A percentile compares a stretch with the other conserved stretches of the same genome.
Evolutionary conservation across 108 stramenopile genomes (phyloP).

Genomic region (Fragilaria radians): DNA sequence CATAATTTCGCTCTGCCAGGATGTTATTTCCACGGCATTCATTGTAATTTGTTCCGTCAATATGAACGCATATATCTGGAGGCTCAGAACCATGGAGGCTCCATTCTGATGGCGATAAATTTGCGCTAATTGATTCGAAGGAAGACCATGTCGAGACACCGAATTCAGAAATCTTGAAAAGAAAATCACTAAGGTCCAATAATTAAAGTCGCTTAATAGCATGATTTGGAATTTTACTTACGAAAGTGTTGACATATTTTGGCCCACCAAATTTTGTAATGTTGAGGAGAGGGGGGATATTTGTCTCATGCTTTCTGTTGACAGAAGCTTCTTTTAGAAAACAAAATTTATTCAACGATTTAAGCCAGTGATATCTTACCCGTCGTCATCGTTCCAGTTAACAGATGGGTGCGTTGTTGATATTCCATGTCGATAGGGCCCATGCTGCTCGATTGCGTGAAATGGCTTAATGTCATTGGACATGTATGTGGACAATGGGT

Average conservation of each 20-base stretch:
- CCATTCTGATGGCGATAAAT: slow-evolving; percentile 18
- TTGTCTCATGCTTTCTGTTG: neutral
- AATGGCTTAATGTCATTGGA: neutral
- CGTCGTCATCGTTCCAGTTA: slow-evolving; percentile 27
- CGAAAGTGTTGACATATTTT: too few relatives aligned
- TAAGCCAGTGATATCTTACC: neutral
- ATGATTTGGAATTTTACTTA: too few relatives aligned
- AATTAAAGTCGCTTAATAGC: too few relatives aligned
- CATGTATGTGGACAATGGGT: neutral
- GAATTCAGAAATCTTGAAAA: slow-evolving; percentile 52
- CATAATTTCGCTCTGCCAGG: slow-evolving; percentile 56
- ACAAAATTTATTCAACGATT: neutral
- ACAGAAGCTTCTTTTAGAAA: neutral
- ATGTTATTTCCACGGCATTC: slow-evolving; percentile 38
- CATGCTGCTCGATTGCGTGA: slow-evolving; percentile 35
- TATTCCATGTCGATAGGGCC: slow-evolving; percentile 35
- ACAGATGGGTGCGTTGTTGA: slow-evolving; percentile 27
- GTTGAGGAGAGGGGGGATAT: neutral
- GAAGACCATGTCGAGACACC: slow-evolving; percentile 37
- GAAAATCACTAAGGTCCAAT: too few relatives aligned
- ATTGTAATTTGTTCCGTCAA: slow-evolving; percentile 25
- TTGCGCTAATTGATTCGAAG: slow-evolving; percentile 47
- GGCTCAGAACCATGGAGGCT: slow-evolving; percentile 35
- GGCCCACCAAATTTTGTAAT: too few relatives aligned
- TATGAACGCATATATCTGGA: slow-evolving; percentile 25